phyloP scores from a whole-genome alignment of 345 rosid genomes.

The Sonneratia alba region DNA sequence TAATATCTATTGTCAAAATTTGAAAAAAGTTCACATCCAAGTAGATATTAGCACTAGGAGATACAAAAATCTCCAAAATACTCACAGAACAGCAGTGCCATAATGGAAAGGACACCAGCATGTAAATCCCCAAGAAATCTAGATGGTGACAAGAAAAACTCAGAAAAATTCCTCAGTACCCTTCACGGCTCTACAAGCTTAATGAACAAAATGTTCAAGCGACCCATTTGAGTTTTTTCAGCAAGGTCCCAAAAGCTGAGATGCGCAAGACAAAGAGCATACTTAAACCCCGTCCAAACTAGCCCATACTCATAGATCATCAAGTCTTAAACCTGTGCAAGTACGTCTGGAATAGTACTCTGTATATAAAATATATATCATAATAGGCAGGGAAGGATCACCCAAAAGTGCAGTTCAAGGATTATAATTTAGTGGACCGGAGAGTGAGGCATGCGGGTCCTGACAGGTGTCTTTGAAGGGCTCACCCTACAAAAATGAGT shows the following conservation, averaged over 20 bases:
- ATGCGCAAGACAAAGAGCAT: background rate
- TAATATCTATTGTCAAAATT: background rate
- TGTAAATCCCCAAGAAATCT: background rate
- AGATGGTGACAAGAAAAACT: background rate
- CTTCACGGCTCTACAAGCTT: constrained; percentile 6
- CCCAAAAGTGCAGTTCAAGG: background rate
- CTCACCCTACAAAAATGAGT: constrained; percentile 60
- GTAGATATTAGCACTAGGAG: too few relatives aligned
- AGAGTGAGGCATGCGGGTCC: constrained; percentile 56
- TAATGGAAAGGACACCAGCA: background rate
- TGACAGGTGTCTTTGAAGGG: constrained; percentile 96
- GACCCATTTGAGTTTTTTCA: background rate
- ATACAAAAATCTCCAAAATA: background rate
- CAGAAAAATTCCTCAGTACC: background rate
- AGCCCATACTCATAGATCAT: background rate
- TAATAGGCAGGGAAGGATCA: constrained; percentile 3
- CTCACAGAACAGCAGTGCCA: background rate
- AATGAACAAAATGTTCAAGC: constrained; percentile 4
- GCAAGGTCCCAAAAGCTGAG: background rate
- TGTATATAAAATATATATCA: background rate
- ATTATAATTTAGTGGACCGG: constrained; percentile 22
- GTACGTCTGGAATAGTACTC: background rate
- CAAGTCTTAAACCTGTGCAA: background rate
- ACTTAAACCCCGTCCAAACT: background rate
- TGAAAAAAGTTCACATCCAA: background rate